These are phyloP conservation scores for Termitomyces sp. DNA, from an alignment of 768 basidiomycete species.

Conservation along the genomic window DNA sequence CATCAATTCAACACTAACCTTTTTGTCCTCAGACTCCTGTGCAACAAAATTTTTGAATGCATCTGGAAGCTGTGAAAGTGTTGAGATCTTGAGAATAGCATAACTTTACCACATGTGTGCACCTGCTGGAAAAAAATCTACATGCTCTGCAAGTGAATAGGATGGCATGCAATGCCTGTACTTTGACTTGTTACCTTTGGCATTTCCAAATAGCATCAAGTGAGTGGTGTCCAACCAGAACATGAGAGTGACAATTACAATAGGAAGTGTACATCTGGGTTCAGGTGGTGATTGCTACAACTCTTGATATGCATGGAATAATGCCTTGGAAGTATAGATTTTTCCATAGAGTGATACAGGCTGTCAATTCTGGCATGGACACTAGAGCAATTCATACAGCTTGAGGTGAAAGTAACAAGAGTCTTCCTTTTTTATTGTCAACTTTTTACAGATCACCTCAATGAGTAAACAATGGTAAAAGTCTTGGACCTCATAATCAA, in stretches of 20 bases:
- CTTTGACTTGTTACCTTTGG: not conserved
- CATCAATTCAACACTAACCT: constrained; percentile 4
- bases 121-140: not conserved
- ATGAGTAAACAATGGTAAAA: not conserved
- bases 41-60: not conserved
- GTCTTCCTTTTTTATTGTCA: not conserved
- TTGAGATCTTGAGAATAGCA: too few species aligned
- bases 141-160: not conserved
- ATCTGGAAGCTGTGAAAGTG: not conserved
- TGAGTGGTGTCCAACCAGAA: constrained; percentile 25
- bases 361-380: too few species aligned
- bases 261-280: not conserved
- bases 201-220: constrained; percentile 24
- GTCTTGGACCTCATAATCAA: not conserved
- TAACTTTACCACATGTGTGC: too few species aligned
- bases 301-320: not conserved
- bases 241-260: constrained; percentile 15
- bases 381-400: not conserved
- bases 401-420: not conserved
- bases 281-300: not conserved
- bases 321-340: not conserved
- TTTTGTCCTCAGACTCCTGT: not conserved
- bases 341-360: too few species aligned
- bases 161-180: not conserved
- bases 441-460: not conserved